phyloP scores from a whole-genome alignment of 345 rosid genomes.

The Sisymbrium irio region DNA sequence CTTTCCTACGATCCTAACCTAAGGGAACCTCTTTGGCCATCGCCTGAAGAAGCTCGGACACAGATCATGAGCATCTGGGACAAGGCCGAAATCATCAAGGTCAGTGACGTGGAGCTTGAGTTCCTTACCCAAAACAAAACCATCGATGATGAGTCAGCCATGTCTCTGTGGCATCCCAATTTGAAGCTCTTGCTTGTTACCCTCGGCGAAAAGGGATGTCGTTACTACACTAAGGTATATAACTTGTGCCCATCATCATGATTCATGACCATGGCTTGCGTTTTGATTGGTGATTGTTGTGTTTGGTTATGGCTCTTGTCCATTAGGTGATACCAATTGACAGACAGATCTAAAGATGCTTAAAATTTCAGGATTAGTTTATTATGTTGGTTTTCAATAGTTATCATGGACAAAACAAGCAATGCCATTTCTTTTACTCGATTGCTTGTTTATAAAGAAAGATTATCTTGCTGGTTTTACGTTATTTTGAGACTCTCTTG shows the following conservation, averaged over 20 bases:
- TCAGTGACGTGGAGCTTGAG: conserved; percentile 48
- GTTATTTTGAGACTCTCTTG: neutral
- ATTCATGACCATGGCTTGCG: neutral
- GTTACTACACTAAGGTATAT: conserved; percentile 53
- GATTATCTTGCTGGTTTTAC: neutral
- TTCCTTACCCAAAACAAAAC: conserved; percentile 35
- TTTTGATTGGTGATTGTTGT: neutral
- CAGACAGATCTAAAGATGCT: too few species aligned
- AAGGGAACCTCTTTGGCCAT: conserved; percentile 59
- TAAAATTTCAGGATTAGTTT: too few species aligned
- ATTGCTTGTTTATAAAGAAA: conserved; percentile 1
- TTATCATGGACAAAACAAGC: too few species aligned
- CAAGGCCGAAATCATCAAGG: conserved; percentile 62
- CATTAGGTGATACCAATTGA: too few species aligned
- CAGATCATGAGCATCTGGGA: conserved; percentile 69
- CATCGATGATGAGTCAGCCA: conserved; percentile 29
- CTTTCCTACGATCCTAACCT: conserved; percentile 68
- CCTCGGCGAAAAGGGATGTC: conserved; percentile 55
- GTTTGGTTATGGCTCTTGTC: too few species aligned
- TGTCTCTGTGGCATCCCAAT: conserved; percentile 45
- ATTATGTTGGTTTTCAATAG: too few species aligned
- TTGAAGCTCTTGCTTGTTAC: conserved; percentile 61
- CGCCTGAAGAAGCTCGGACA: conserved; percentile 51
- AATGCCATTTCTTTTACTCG: neutral
- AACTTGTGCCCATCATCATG: neutral